Base-by-base conservation (phyloP, 805 yeast species). In the Vanderwaltozyma verrucispora region DNA sequence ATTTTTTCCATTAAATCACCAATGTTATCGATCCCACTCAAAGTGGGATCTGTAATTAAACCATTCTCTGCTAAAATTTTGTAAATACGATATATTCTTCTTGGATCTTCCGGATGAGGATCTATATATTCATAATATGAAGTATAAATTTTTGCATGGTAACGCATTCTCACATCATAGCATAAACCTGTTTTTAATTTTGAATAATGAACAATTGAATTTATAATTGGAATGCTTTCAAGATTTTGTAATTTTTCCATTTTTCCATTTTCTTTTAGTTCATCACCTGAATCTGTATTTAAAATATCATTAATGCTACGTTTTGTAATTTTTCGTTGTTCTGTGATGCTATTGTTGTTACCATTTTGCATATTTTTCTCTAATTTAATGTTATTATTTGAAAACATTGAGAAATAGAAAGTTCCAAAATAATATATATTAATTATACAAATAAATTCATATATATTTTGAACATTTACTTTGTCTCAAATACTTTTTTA, bases 101-200 rank as follows among this genome's bases (percentile, higher is more conserved):
- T 72, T 8, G 98, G 98, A 54, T 92, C 98, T 59, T 92, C 98
- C 4, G 98, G 98, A 56, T 92, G 98, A 2, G 97, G 98, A 56
- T 92, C 97, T 36, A 88, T 85, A 60, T 89, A 89, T 59, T 89
- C 96, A 50, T 75, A 83, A 48, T 89, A 85, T 2, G 92, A 81
- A 3, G 95, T 85, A 63, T 83, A 88, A 38, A 92, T 79, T 55
- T 87, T 85, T 28, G 96, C 95, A 58, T 92, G 98, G 59, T 88
- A 92, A 43, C 98, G 71, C 97, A 92, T 92, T 44, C 96, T 71
- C 17, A 87, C 96, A 58, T 92, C 98, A 61, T 92, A 92, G 41
- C 94, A 89, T 7, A 92, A 64, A 0, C 98, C 98, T 0, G 98
- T 89, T 58, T 87, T 88, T 51, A 82, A 63, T 2, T 82, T 83